phyloP scores from a whole-genome alignment of 495 filamentous ascomycete genomes.

The Recurvomyces mirabilis region DNA sequence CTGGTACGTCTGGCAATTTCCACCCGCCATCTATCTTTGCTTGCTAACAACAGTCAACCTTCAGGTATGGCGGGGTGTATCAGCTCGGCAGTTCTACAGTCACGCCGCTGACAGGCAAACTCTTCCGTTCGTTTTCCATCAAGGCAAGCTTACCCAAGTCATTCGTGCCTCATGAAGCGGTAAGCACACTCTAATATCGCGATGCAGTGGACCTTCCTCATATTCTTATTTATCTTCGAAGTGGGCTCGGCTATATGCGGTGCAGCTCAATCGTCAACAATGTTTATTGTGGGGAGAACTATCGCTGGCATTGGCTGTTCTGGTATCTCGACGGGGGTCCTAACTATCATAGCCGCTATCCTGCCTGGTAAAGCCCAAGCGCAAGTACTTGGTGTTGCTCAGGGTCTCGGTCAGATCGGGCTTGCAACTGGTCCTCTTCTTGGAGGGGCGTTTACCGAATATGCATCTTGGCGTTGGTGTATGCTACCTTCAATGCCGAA shows the following conservation, averaged over 20 bases:
- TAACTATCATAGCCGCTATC: conserved; percentile 14
- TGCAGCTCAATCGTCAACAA: conserved; percentile 13
- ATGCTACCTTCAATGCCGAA: neutral
- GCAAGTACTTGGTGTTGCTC: conserved; percentile 17
- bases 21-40: neutral
- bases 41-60: conserved; percentile 4
- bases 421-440: conserved; percentile 27
- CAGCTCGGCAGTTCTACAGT: conserved; percentile 26
- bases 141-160: conserved; percentile 20
- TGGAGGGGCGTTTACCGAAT: conserved; percentile 27
- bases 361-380: conserved; percentile 13
- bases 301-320: conserved; percentile 16
- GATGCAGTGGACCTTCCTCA: conserved; percentile 18
- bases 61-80: conserved; percentile 28
- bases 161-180: neutral
- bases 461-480: conserved; percentile 31
- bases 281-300: conserved; percentile 17
- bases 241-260: conserved; percentile 17
- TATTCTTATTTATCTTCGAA: conserved; percentile 17
- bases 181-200: neutral
- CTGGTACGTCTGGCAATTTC: conserved; percentile 24
- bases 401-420: conserved; percentile 26
- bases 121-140: conserved; percentile 25
- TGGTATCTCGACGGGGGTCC: conserved; percentile 8
- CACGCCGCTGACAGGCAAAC: conserved; percentile 27